A percentile compares a stretch with the other conserved stretches of the same genome.
These are phyloP conservation scores for Euphrasia confusa DNA, from an alignment of 257 asterid species.

Conservation along the genomic window DNA sequence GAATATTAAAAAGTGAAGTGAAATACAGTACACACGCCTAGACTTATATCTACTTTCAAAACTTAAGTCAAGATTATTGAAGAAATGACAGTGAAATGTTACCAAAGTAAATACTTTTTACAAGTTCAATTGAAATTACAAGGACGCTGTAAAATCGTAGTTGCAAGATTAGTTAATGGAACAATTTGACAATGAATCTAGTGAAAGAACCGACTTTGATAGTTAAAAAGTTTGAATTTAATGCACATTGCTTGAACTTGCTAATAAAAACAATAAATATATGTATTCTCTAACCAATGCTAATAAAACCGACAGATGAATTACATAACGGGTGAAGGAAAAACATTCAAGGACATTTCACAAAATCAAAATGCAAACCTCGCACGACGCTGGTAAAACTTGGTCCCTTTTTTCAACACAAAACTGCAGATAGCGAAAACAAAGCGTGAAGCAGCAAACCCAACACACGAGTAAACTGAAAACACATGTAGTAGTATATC, in stretches of 20 bases:
- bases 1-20: not conserved
- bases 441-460: not conserved
- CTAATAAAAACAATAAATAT: too few relatives aligned
- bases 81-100: not conserved
- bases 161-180: not conserved
- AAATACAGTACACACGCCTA: not conserved
- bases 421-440: slow-evolving; percentile 45
- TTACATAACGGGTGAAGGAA: not conserved
- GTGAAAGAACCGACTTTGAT: not conserved
- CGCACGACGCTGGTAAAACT: slow-evolving; percentile 79
- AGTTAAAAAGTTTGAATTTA: not conserved
- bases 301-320: slow-evolving; percentile 8
- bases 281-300: not conserved
- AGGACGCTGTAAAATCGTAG: not conserved
- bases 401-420: slow-evolving; percentile 60
- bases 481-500: not conserved
- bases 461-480: not conserved
- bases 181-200: not conserved
- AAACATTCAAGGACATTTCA: not conserved
- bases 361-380: slow-evolving; percentile 38
- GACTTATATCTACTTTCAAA: not conserved
- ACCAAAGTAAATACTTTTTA: not conserved
- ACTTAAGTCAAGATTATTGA: not conserved
- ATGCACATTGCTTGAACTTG: not conserved
- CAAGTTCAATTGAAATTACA: not conserved